Evolutionary conservation across 768 basidiomycete species (phyloP).

Genomic region (Ephemerocybe angulata): DNA sequence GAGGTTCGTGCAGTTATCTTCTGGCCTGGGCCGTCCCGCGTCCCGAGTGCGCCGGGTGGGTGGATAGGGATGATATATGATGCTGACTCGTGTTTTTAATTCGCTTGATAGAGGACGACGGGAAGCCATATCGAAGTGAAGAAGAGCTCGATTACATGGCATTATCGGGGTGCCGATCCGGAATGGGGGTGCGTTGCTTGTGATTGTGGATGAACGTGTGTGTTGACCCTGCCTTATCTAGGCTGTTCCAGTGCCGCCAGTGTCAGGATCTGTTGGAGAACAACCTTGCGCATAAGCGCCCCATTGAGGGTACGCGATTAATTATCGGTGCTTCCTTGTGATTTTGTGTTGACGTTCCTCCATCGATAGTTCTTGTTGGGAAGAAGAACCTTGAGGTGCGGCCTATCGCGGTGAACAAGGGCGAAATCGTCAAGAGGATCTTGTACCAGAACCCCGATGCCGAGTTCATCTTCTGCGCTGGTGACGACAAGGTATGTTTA

Average conservation of each 20-base stretch:
- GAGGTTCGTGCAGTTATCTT: slow-evolving; percentile 56
- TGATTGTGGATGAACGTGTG: neutral
- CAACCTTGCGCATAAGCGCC: slow-evolving; percentile 86
- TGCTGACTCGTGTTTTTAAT: slow-evolving; percentile 13
- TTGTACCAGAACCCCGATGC: slow-evolving; percentile 91
- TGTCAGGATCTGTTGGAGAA: slow-evolving; percentile 96
- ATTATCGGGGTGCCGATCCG: slow-evolving; percentile 89
- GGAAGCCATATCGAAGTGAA: slow-evolving; percentile 97
- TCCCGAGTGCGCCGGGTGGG: neutral
- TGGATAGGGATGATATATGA: neutral
- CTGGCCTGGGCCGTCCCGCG: too few relatives aligned
- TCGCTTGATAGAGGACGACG: slow-evolving; percentile 65
- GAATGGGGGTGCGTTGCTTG: slow-evolving; percentile 82
- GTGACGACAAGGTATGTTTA: slow-evolving; percentile 83
- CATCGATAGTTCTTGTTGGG: slow-evolving; percentile 69
- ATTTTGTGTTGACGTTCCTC: neutral
- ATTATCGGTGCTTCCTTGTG: too few relatives aligned
- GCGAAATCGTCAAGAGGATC: slow-evolving; percentile 95
- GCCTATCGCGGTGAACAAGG: slow-evolving; percentile 95
- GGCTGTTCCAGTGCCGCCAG: slow-evolving; percentile 92
- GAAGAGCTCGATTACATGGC: slow-evolving; percentile 98
- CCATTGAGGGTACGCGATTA: slow-evolving; percentile 84
- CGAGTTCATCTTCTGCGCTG: slow-evolving; percentile 96
- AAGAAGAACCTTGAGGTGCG: slow-evolving; percentile 99
- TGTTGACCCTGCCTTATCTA: slow-evolving; percentile 3